Conservation (phyloP, 2,329 filamentous ascomycete species). For the Sphaerulina populicola region DNA sequence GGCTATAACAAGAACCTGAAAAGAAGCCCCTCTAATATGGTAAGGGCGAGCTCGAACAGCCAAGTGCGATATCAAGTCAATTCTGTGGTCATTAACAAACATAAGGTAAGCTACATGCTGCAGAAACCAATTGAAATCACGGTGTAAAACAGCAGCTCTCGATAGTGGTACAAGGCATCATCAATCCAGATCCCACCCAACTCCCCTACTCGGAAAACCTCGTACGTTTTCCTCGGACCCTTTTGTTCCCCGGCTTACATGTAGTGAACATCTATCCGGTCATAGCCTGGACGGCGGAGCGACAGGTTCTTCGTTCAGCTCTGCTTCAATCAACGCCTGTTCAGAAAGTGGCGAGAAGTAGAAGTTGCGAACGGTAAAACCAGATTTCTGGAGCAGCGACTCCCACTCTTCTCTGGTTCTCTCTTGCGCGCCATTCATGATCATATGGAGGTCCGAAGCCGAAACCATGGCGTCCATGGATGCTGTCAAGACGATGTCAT, state of each 20-base stretch:
- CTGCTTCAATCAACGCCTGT: slow-evolving; percentile 9
- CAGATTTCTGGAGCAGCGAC: slow-evolving; percentile 2
- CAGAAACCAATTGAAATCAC: no score
- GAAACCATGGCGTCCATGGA: slow-evolving; percentile 7
- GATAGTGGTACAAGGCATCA: no score
- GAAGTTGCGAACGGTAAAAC: slow-evolving; percentile 1
- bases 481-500: slow-evolving; percentile 17
- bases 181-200: no score
- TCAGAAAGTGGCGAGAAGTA: slow-evolving; percentile 9
- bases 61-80: no score
- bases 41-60: no score
- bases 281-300: not conserved
- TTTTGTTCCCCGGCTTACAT: no score
- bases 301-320: not conserved
- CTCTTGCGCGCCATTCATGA: slow-evolving; percentile 6
- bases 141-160: no score
- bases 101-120: no score
- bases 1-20: not conserved
- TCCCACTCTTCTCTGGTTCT: slow-evolving; percentile 6
- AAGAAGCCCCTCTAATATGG: not conserved
- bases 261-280: not conserved
- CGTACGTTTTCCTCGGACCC: no score
- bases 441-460: slow-evolving; percentile 8
- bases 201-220: no score
- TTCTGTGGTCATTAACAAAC: no score